Evolutionary conservation across 257 asterid species (phyloP).

Genomic region (Lavandula angustifolia): DNA sequence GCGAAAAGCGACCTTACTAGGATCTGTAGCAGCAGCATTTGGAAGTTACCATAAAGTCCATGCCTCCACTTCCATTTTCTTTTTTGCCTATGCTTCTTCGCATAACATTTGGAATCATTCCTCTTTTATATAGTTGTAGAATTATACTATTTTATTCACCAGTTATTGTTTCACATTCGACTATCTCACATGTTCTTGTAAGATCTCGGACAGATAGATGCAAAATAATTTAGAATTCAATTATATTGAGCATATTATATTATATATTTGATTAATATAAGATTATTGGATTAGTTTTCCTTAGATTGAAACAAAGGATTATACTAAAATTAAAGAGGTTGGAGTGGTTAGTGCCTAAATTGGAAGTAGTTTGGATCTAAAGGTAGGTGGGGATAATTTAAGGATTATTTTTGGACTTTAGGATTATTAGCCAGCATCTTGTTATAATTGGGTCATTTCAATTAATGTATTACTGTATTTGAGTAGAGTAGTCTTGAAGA

Average conservation of each 20-base stretch:
- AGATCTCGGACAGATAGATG: not conserved
- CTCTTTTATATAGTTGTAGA: not conserved
- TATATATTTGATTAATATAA: too few species aligned
- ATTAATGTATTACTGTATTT: slow-evolving; percentile 15
- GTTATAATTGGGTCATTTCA: slow-evolving; percentile 11
- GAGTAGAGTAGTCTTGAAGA: slow-evolving; percentile 37
- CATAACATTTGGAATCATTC: slow-evolving; percentile 23
- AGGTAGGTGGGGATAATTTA: slow-evolving; percentile 21
- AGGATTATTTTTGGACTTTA: not conserved
- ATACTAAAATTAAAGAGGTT: slow-evolving; percentile 10
- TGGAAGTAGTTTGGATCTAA: slow-evolving; percentile 32
- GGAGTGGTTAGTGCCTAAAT: slow-evolving; percentile 35
- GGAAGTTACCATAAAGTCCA: slow-evolving; percentile 29
- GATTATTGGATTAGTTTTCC: not conserved
- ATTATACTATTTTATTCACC: not conserved
- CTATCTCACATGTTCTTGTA: not conserved
- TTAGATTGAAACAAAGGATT: not conserved
- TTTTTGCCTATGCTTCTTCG: slow-evolving; percentile 23
- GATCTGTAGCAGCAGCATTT: slow-evolving; percentile 18
- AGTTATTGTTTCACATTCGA: not conserved
- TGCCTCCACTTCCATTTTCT: not conserved
- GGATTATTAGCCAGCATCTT: slow-evolving; percentile 18
- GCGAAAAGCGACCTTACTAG: slow-evolving; percentile 29
- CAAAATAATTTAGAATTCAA: not conserved
- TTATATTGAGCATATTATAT: not conserved